These are phyloP conservation scores for Brassica balearica DNA, from an alignment of 441 rosid species.

Conservation along the genomic window DNA sequence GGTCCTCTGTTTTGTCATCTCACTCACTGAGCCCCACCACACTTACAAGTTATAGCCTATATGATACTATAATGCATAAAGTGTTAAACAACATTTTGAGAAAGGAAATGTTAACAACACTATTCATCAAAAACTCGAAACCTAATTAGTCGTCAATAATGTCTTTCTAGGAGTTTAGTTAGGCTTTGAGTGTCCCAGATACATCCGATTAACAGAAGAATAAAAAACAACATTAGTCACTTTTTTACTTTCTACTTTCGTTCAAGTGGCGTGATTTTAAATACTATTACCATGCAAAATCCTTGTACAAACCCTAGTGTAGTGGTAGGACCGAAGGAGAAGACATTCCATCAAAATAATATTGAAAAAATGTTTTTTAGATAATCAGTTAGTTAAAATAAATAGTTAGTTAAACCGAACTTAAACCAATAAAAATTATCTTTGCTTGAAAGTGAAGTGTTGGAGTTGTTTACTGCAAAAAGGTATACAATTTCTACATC, in stretches of 20 bases:
- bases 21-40: conserved; percentile 4
- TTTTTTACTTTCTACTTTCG: conserved; percentile 15
- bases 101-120: not conserved
- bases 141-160: not conserved
- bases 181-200: not conserved
- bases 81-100: not conserved
- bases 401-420: not conserved
- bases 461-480: not conserved
- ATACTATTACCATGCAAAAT: conserved; percentile 24
- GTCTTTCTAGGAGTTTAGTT: not conserved
- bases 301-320: conserved; percentile 3
- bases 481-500: not conserved
- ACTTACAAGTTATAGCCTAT: not conserved
- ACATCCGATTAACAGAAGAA: not conserved
- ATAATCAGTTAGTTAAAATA: not conserved
- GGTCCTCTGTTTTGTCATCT: conserved; percentile 15
- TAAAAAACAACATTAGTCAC: conserved; percentile 8
- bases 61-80: conserved; percentile 3
- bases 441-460: not conserved
- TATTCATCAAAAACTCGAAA: not conserved
- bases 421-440: not conserved
- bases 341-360: conserved; percentile 27
- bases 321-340: not conserved
- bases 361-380: not conserved
- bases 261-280: too few relatives aligned